Evolutionary conservation across 352 stramenopile species (phyloP).

Genomic region (Globisporangium middletonii): DNA sequence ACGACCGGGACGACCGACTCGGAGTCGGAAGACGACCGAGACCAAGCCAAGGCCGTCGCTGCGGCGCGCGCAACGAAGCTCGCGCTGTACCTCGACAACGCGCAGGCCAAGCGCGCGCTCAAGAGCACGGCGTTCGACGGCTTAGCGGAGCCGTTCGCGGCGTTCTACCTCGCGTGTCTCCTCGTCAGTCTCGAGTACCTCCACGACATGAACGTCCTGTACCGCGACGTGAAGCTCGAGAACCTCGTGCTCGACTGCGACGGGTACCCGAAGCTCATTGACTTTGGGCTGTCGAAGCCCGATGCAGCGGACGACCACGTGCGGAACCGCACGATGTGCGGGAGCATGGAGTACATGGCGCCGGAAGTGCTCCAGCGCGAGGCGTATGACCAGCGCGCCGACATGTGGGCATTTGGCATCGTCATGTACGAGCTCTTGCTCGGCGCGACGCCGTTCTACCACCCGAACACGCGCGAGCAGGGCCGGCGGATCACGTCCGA

Average conservation of each 20-base stretch:
- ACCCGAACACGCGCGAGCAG: constrained; percentile 70
- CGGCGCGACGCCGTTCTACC: constrained; percentile 84
- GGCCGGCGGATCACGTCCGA: constrained; percentile 69
- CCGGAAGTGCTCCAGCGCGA: constrained; percentile 66
- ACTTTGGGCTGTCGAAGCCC: constrained; percentile 77
- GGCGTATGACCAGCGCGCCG: constrained; percentile 55
- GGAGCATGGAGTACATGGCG: constrained; percentile 81
- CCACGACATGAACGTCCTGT: constrained; percentile 62
- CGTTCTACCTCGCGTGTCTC: constrained; percentile 92
- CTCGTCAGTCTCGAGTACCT: constrained; percentile 69
- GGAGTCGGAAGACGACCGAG: constrained; percentile 27
- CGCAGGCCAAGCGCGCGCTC: constrained; percentile 25
- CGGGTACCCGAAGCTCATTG: constrained; percentile 88
- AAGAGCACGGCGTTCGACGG: constrained; percentile 32
- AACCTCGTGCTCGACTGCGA: constrained; percentile 82
- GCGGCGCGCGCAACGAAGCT: not conserved
- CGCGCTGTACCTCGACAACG: constrained; percentile 21
- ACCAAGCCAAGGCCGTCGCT: constrained; percentile 7
- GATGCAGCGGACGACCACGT: constrained; percentile 29
- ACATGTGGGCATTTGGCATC: constrained; percentile 80
- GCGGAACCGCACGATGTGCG: constrained; percentile 69
- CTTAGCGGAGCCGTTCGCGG: constrained; percentile 41
- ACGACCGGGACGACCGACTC: constrained; percentile 34
- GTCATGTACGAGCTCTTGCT: constrained; percentile 86
- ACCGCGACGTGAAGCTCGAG: constrained; percentile 89